Conservation (phyloP, 768 basidiomycete genomes). For the Lepiota brunneoincarnata region DNA sequence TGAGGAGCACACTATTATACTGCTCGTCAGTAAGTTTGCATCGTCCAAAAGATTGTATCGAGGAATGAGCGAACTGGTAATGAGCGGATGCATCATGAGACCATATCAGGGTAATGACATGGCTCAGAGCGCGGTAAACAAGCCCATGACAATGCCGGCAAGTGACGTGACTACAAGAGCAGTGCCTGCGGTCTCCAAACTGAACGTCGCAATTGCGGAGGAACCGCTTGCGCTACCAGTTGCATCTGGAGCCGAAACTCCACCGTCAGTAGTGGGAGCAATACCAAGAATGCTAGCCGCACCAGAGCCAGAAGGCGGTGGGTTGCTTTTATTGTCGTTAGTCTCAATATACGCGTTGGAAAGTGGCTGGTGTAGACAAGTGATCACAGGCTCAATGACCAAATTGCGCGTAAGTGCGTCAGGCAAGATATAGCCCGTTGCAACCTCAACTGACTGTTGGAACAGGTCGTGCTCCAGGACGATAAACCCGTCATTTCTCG, state of each 20-base stretch:
- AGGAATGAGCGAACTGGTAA: neutral
- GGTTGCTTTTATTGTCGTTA: conserved; percentile 66
- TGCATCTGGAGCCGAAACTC: neutral
- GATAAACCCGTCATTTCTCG: conserved; percentile 76
- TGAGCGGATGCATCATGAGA: neutral
- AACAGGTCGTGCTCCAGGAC: conserved; percentile 87
- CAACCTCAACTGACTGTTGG: conserved; percentile 80
- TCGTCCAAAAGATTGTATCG: conserved; percentile 2
- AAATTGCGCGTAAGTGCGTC: conserved; percentile 71
- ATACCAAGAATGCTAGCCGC: neutral
- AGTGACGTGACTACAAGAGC: neutral
- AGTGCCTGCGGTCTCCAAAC: neutral
- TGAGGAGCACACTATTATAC: conserved; percentile 1
- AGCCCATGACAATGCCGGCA: neutral
- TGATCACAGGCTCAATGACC: conserved; percentile 68
- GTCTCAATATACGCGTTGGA: conserved; percentile 80
- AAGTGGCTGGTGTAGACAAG: conserved; percentile 58
- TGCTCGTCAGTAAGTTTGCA: neutral
- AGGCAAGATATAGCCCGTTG: conserved; percentile 84
- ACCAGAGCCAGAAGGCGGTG: conserved; percentile 30
- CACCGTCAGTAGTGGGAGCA: neutral
- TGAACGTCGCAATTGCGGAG: neutral
- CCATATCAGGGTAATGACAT: neutral
- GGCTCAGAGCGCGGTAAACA: neutral
- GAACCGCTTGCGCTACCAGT: neutral